These are phyloP conservation scores for Yamadazyma diospyri DNA, from an alignment of 1,139 yeast genomes.

Conservation along the genomic window DNA sequence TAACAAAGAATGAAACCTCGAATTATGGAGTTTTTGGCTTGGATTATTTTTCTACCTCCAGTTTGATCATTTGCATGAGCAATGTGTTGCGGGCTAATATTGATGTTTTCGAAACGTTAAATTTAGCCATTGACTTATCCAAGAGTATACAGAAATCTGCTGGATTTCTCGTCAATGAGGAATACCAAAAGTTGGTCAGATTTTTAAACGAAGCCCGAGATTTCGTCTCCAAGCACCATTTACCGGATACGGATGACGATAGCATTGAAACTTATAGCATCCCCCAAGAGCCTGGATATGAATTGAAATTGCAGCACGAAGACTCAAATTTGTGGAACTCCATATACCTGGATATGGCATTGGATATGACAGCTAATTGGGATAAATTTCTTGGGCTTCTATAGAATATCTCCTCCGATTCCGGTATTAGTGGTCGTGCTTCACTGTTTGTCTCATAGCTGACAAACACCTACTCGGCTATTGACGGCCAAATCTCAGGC, in stretches of 20 bases:
- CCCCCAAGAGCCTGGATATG: conserved; percentile 3
- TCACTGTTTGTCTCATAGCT: no score
- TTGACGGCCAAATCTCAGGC: no score
- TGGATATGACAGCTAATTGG: conserved; percentile 8
- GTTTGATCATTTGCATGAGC: conserved; percentile 6
- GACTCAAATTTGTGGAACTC: conserved; percentile 6
- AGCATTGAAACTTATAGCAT: conserved; percentile 7
- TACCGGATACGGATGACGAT: background rate
- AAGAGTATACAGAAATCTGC: conserved; percentile 7
- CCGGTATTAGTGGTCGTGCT: no score
- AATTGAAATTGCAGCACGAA: conserved; percentile 1
- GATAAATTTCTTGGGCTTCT: conserved; percentile 5
- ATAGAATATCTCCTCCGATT: no score
- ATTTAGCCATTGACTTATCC: conserved; percentile 5
- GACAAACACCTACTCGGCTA: no score
- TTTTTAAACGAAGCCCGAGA: conserved; percentile 4
- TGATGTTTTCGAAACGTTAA: conserved; percentile 5
- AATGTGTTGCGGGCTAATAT: conserved; percentile 6
- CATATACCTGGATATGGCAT: conserved; percentile 6
- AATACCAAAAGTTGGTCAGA: conserved; percentile 4
- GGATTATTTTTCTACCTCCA: conserved; percentile 7
- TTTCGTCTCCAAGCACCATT: conserved; percentile 4
- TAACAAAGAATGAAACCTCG: conserved; percentile 6
- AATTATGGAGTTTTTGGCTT: conserved; percentile 7
- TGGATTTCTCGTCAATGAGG: conserved; percentile 6